These are phyloP conservation scores for Phlyctochytrium bullatum DNA, from an alignment of 192 early-diverging fungal species.

Conservation along the genomic window DNA sequence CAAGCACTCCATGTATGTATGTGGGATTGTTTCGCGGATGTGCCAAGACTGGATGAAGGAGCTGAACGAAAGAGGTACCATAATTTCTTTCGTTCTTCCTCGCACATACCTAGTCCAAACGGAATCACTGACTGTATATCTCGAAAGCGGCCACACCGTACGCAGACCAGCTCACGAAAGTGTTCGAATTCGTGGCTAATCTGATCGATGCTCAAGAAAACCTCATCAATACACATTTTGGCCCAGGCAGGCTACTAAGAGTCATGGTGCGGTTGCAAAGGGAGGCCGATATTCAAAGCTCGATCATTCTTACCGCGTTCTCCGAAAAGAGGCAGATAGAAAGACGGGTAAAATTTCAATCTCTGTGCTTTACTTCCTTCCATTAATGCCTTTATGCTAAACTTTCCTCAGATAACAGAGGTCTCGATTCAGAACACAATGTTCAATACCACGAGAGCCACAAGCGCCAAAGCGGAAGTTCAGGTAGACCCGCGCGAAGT, in stretches of 20 bases:
- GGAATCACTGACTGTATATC: constrained; percentile 10
- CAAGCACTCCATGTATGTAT: constrained; percentile 82
- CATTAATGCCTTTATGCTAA: not conserved
- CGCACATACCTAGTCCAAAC: not conserved
- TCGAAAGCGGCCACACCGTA: constrained; percentile 57
- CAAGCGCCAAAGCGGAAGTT: constrained; percentile 20
- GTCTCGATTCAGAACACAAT: constrained; percentile 35
- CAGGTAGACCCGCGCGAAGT: constrained; percentile 71
- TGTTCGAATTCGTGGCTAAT: constrained; percentile 88
- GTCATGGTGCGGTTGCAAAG: constrained; percentile 86
- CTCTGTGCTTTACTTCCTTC: not conserved
- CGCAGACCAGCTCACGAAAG: constrained; percentile 72
- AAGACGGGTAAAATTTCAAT: constrained; percentile 35
- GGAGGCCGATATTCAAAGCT: constrained; percentile 79
- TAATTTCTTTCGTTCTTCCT: constrained; percentile 8
- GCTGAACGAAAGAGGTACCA: constrained; percentile 22
- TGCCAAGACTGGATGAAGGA: constrained; percentile 64
- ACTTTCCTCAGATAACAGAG: constrained; percentile 46
- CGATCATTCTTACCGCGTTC: constrained; percentile 76
- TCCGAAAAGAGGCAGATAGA: constrained; percentile 62
- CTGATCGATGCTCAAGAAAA: constrained; percentile 87
- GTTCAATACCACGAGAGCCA: constrained; percentile 25
- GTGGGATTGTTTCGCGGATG: constrained; percentile 70
- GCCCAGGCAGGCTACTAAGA: constrained; percentile 80
- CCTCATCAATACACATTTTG: constrained; percentile 81